Conservation (phyloP, 371 early-diverging fungal genomes). For the Mortierella sp. region DNA sequence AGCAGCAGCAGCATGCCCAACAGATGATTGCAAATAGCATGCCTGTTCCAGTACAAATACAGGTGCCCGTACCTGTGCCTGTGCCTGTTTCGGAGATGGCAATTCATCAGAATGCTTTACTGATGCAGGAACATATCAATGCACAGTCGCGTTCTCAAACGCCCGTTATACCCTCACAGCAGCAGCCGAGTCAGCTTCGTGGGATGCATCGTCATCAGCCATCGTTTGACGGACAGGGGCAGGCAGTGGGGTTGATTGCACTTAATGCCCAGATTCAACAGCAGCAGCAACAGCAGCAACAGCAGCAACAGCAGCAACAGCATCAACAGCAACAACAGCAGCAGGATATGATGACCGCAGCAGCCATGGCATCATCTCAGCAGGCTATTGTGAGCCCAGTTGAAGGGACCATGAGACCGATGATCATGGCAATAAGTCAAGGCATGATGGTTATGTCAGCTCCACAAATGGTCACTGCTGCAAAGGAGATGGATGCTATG, state of each 20-base stretch:
- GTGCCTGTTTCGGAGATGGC: constrained; percentile 15
- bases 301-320: constrained; percentile 25
- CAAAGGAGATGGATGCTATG: constrained; percentile 22
- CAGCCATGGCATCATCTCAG: constrained; percentile 29
- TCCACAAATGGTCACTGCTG: constrained; percentile 14
- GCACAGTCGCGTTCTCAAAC: constrained; percentile 44
- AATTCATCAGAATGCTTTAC: constrained; percentile 21
- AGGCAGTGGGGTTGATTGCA: constrained; percentile 24
- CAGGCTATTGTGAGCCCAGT: constrained; percentile 31
- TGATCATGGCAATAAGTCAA: constrained; percentile 33
- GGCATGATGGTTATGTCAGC: constrained; percentile 24
- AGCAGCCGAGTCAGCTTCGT: constrained; percentile 9
- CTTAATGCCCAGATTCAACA: constrained; percentile 44
- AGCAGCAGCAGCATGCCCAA: constrained; percentile 35
- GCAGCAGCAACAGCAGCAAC: constrained; percentile 25
- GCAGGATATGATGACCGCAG: constrained; percentile 39
- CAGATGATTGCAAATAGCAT: constrained; percentile 19
- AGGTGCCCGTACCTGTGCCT: too few species aligned
- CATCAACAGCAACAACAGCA: constrained; percentile 40
- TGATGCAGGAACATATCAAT: constrained; percentile 46
- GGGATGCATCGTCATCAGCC: constrained; percentile 36
- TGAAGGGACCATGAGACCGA: constrained; percentile 20
- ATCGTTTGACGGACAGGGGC: constrained; percentile 37
- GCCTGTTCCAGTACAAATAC: not conserved
- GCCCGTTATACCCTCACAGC: constrained; percentile 51